These are phyloP conservation scores for Clavispora phyllophila DNA, from an alignment of 805 yeast species.

Conservation along the genomic window DNA sequence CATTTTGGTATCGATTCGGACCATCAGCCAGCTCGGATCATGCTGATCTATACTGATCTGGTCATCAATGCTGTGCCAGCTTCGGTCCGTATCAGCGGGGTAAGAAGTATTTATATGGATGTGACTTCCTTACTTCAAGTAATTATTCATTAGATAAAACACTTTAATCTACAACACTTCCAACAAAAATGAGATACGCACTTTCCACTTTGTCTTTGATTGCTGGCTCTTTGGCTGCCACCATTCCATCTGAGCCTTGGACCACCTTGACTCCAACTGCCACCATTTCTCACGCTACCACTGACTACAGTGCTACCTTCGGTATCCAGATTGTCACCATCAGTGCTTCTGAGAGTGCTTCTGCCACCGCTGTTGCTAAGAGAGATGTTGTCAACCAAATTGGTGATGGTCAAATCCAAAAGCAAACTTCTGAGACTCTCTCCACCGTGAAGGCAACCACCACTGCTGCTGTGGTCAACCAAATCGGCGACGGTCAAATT, in stretches of 20 bases:
- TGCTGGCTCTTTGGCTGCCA: slow-evolving; percentile 53
- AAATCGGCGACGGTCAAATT: slow-evolving; percentile 14
- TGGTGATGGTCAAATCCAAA: slow-evolving; percentile 14
- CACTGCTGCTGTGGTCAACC: slow-evolving; percentile 18
- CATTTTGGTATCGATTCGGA: not conserved
- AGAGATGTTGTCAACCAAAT: slow-evolving; percentile 30
- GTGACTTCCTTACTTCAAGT: not conserved
- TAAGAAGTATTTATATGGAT: not conserved
- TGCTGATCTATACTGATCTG: not conserved
- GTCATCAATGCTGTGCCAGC: not conserved
- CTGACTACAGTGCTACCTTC: slow-evolving; percentile 52
- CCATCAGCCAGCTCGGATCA: not conserved
- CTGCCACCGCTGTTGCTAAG: slow-evolving; percentile 23
- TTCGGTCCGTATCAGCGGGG: too few species aligned
- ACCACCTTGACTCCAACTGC: slow-evolving; percentile 67
- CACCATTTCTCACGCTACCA: slow-evolving; percentile 47
- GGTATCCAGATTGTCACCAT: slow-evolving; percentile 66
- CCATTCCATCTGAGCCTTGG: slow-evolving; percentile 65
- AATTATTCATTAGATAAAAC: not conserved
- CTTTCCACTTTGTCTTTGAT: slow-evolving; percentile 31
- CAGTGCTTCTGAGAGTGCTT: slow-evolving; percentile 21
- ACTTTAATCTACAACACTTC: not conserved
- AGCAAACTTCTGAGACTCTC: slow-evolving; percentile 7
- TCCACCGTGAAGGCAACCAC: slow-evolving; percentile 17
- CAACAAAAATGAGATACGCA: slow-evolving; percentile 11